Evolutionary conservation across 257 asterid species (phyloP).

Genomic region (Solanum appendiculatum): DNA sequence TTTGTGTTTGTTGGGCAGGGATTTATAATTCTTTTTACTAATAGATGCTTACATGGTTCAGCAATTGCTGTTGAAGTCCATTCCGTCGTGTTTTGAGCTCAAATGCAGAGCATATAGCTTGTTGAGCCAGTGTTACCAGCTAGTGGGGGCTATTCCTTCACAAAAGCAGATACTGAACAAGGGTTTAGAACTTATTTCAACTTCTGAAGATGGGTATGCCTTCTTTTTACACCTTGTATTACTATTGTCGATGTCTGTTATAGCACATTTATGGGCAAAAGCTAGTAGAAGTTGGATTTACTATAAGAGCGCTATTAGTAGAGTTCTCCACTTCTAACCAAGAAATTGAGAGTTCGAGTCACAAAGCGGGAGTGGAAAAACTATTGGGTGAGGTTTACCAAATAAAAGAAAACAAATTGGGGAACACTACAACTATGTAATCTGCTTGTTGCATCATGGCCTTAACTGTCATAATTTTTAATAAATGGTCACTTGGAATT

Average conservation of each 20-base stretch:
- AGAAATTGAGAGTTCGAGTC: background rate
- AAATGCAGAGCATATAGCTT: conserved; percentile 94
- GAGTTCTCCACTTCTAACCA: background rate
- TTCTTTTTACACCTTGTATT: background rate
- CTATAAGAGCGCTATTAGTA: background rate
- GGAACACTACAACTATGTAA: background rate
- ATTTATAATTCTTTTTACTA: background rate
- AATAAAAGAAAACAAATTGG: background rate
- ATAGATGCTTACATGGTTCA: conserved; percentile 35
- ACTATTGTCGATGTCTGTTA: background rate
- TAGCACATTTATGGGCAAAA: background rate
- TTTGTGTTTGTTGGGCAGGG: background rate
- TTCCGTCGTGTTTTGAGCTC: conserved; percentile 96
- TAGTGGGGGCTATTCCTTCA: conserved; percentile 91
- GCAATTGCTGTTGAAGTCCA: conserved; percentile 93
- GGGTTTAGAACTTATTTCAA: conserved; percentile 76
- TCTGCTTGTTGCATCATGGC: background rate
- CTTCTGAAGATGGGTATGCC: conserved; percentile 87
- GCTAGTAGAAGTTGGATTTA: background rate
- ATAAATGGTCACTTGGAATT: background rate
- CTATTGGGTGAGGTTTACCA: background rate
- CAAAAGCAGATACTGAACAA: conserved; percentile 83
- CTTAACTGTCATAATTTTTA: background rate
- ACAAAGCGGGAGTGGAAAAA: background rate
- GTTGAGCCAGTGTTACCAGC: conserved; percentile 97